Conservation (phyloP, 2,329 filamentous ascomycete species). For the Zymoseptoria ardabiliae region DNA sequence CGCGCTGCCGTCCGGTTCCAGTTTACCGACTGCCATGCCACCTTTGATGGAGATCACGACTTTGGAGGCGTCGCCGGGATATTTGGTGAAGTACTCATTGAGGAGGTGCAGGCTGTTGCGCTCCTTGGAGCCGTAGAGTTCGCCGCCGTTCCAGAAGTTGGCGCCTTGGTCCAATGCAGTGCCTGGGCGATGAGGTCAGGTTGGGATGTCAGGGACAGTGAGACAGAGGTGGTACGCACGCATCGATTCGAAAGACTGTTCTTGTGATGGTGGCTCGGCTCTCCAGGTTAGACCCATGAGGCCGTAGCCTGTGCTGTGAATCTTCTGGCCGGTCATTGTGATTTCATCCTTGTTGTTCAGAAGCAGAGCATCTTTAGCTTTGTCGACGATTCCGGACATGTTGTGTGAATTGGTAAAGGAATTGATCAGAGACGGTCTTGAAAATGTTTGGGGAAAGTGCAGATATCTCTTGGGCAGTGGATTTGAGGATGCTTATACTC, state of each 20-base stretch:
- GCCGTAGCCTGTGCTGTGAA: slow-evolving; percentile 37
- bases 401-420: not conserved
- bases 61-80: slow-evolving; percentile 44
- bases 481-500: not conserved
- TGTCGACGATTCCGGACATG: slow-evolving; percentile 24
- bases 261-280: slow-evolving; percentile 29
- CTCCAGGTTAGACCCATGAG: slow-evolving; percentile 47
- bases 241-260: slow-evolving; percentile 40
- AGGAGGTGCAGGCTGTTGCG: slow-evolving; percentile 44
- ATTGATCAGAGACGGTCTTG: not conserved
- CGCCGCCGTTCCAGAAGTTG: slow-evolving; percentile 46
- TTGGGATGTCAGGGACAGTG: not conserved
- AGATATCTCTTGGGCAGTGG: not conserved
- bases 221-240: slow-evolving; percentile 11
- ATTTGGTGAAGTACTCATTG: slow-evolving; percentile 44
- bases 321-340: slow-evolving; percentile 17
- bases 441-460: not conserved
- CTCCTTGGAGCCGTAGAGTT: slow-evolving; percentile 41
- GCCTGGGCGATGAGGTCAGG: slow-evolving; percentile 1
- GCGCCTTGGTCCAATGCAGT: slow-evolving; percentile 27
- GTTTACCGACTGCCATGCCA: slow-evolving; percentile 30
- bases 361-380: slow-evolving; percentile 21
- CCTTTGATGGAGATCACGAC: slow-evolving; percentile 48
- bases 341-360: slow-evolving; percentile 12
- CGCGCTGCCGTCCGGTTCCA: slow-evolving; percentile 34